Conservation (phyloP, 2,329 filamentous ascomycete genomes). For the Cercospora canescens region DNA sequence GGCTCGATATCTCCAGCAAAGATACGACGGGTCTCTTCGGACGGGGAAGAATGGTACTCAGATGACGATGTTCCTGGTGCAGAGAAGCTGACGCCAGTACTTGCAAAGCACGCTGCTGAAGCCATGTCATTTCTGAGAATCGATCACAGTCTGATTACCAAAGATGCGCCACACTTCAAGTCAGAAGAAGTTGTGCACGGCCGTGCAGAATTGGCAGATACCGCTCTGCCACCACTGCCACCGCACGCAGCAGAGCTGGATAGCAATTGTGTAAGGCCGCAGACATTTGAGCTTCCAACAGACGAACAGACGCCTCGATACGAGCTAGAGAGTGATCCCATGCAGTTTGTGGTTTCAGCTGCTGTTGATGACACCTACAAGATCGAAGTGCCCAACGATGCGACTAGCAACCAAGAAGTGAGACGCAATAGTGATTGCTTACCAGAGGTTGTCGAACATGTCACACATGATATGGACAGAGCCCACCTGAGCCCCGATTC, state of each 20-base stretch:
- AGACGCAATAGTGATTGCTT: constrained; percentile 47
- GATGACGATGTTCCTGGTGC: constrained; percentile 47
- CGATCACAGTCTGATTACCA: constrained; percentile 56
- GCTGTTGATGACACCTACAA: constrained; percentile 35
- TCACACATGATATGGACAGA: constrained; percentile 17
- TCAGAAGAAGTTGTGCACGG: constrained; percentile 27
- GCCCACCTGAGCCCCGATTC: constrained; percentile 25
- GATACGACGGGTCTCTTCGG: constrained; percentile 29
- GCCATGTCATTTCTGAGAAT: constrained; percentile 56
- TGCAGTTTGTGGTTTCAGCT: constrained; percentile 36
- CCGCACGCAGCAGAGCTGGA: constrained; percentile 33
- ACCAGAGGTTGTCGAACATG: constrained; percentile 45
- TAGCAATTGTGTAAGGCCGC: constrained; percentile 24
- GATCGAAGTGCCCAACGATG: neutral
- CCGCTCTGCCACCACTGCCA: constrained; percentile 24
- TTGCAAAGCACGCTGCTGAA: constrained; percentile 49
- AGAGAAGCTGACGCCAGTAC: constrained; percentile 55
- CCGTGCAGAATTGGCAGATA: constrained; percentile 32
- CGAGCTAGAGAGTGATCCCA: constrained; percentile 40
- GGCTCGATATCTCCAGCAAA: constrained; percentile 45
- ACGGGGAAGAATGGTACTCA: constrained; percentile 17
- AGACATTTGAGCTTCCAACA: constrained; percentile 29
- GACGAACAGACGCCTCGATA: constrained; percentile 32
- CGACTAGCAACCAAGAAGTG: constrained; percentile 21
- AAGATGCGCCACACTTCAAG: constrained; percentile 37